Evolutionary conservation across 2,329 filamentous ascomycete genomes (phyloP), one percentile per base, ranked within the genome.

Genomic region (Fusarium mexicanum): DNA sequence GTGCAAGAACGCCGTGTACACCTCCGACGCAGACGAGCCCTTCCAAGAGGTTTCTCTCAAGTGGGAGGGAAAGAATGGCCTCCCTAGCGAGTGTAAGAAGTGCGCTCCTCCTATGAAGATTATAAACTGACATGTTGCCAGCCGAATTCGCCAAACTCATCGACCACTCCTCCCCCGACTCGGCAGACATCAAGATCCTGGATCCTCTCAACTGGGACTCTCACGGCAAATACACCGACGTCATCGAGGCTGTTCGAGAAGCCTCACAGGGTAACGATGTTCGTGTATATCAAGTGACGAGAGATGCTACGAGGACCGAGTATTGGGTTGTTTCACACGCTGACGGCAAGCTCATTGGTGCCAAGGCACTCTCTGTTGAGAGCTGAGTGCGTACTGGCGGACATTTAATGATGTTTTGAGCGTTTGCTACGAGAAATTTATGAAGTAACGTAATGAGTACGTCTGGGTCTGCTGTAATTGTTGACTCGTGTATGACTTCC

Each of bases 21-120:
- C 89, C 22, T 96, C 92, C 71, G 95, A 98, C 67, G 91, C 94
- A 37, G 95, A 98, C 81, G 94, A 97, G 86, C 91, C 92, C 9
- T 98, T 97, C 82, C 91, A 93, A 80, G 90, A 91, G 8, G 93
- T 98, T 11, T 90, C 88, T 61, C 81, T 97, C 75, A 87, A 86
- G 74, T 94, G 88, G 84, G 82, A 86, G 26, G 86, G 85, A 31
- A 83, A 83, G 44, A 84, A 84, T 57, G 85, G 86, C 8, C 79
- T 92, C 76, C 90, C 91, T 2, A 86, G 89, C 74, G 91, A 92
- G 81, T 86, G 91, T 92, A 80, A 77, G 87, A 84, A 44, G 44
- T 40, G 6, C 13, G 13, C 8, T 10, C 7, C 29, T 12, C 11
- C 13, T 44, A 16, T 50, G 35, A 26, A n/a, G 31, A 14, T 14